Evolutionary conservation across 1,284 basidiomycete species (phyloP), one percentile per base, ranked within the genome.

Genomic region (Inonotus hispidus): DNA sequence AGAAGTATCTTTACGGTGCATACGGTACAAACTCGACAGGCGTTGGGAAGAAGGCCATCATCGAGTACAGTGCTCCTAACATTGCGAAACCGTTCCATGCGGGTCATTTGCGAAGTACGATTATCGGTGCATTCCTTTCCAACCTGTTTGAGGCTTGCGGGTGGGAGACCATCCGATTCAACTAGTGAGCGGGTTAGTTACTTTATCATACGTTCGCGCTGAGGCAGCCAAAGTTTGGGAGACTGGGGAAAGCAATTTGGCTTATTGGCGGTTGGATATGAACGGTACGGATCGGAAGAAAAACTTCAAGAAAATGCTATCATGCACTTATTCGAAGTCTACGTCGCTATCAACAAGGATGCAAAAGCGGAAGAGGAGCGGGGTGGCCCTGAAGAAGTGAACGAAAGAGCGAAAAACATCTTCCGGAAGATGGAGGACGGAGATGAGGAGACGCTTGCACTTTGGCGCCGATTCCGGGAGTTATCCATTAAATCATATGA

Each of bases 81-180:
- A 98, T 99, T 70, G 96, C 97, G 41, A 99, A 99, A 74, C 92
- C 92, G 4, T 99, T 99, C 84, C 96, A 99, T 71, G 95, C 98
- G 60, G 97, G 97, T 16, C 96, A 99, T 74, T 77, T 99, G 65
- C 85, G 97, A 58, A 95, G 92, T 65, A 99, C 97, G 23, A 99
- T 99, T 74, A 98, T 99, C 70, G 97, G 97, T 41, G 90, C 93
- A 0, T 98, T 98, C 78, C 76, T 98, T 56, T 80, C 84, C 39
- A 99, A 98, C 75, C 71, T 99, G 58, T 96, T 98, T 79, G 90
- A 90, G 71, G 85, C 93, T 5, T 92, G 88, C 69, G 95, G 96
- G 14, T 99, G 95, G 95, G 85, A 95, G 25, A 95, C 96, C 19
- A 76, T 85, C 47, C 85, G 91, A 10, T 80, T 98, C 75, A 99